Evolutionary conservation across 2,329 filamentous ascomycete genomes (phyloP), one percentile per base, ranked within the genome.

Genomic region (Diplodia mutila): DNA sequence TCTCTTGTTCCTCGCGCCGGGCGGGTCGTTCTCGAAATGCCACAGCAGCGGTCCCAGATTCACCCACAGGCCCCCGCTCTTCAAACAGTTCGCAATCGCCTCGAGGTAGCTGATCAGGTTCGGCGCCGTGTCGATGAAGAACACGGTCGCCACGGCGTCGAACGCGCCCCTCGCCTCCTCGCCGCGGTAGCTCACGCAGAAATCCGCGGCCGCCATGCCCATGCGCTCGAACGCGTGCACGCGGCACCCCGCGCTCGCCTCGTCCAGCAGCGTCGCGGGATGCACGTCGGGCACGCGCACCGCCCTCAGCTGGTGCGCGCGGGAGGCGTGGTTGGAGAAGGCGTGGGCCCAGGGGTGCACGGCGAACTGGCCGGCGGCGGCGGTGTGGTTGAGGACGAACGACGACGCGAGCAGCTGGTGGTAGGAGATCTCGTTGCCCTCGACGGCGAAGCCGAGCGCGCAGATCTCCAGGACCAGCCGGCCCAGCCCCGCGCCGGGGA

Each of bases 61-160:
- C 75, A 97, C 86, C 83, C 97, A 91, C 4, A 97, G 74, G 0
- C 95, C 95, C 29, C 91, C 91, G 0, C 87, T 84, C 71, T 86
- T 88, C 61, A 99, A 85, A 74, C 94, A 96, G 75, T 91, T 87
- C 51, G 82, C 83, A 66, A 98, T 91, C 1, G 93, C 90, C 75
- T 97, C 89, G 39, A 99, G 87, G 76, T 99, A 99, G 2, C 91
- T 87, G 65, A 98, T 90, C 37, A 97, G 78, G 76, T 99, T 98
- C 1, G 94, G 94, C 2, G 95, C 95, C 1, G 95, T 99, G 77
- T 99, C 96, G 68, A 99, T 90, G 82, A 99, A 99, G 81, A 98
- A 99, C 12, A 97, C 91, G 2, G 91, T 92, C 0, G 92, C 89
- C 1, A 98, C 92, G 1, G 90, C 93, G 74, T 97, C 90, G 77